These are phyloP conservation scores for Citrus unshiu DNA, from an alignment of 345 rosid species.

Conservation along the genomic window DNA sequence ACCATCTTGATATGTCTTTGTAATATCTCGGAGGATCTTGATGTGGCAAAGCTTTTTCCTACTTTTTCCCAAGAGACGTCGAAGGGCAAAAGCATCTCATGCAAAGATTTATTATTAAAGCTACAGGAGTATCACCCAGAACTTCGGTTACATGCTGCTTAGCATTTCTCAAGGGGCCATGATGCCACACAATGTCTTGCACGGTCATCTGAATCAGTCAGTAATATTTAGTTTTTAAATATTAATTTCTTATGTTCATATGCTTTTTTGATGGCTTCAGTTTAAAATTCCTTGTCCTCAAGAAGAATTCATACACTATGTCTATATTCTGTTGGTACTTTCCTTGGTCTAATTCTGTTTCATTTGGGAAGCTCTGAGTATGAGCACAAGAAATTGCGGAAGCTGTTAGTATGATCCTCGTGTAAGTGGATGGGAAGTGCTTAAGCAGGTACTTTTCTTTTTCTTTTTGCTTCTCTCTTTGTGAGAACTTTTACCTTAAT, in stretches of 20 bases:
- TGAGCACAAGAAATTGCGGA: not conserved
- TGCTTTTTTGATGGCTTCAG: not conserved
- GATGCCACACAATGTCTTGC: not conserved
- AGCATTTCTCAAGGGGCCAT: not conserved
- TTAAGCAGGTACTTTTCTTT: not conserved
- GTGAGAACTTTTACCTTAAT: not conserved
- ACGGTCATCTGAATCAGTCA: not conserved
- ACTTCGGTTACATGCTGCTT: constrained; percentile 12
- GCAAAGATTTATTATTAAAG: constrained; percentile 30
- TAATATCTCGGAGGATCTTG: constrained; percentile 31
- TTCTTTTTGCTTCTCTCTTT: not conserved
- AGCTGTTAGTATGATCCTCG: not conserved
- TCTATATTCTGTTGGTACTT: not conserved
- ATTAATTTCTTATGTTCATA: not conserved
- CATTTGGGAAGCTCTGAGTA: not conserved
- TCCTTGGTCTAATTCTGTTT: not conserved
- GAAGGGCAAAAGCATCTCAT: constrained; percentile 20
- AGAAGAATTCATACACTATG: not conserved
- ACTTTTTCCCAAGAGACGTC: constrained; percentile 28
- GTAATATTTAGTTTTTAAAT: not conserved
- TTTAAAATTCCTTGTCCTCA: not conserved
- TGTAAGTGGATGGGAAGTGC: not conserved
- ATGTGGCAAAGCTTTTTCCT: constrained; percentile 38
- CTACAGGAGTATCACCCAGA: constrained; percentile 14
- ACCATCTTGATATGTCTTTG: constrained; percentile 56